phyloP scores from a whole-genome alignment of 495 filamentous ascomycete species.

The Letharia columbiana region DNA sequence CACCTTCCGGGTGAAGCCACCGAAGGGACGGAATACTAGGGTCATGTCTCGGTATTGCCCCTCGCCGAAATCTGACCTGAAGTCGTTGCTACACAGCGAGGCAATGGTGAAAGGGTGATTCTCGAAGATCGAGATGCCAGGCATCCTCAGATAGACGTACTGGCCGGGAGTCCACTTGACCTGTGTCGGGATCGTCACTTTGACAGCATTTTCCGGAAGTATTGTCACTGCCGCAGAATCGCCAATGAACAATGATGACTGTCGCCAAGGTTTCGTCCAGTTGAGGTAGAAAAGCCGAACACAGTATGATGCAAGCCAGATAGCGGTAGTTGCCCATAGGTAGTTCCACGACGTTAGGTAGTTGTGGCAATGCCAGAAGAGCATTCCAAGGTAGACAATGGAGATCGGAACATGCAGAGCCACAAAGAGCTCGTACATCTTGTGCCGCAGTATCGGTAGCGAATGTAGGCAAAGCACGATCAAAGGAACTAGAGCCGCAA shows the following conservation, averaged over 20 bases:
- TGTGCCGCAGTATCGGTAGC: conserved; percentile 54
- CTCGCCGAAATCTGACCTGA: conserved; percentile 79
- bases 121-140: conserved; percentile 77
- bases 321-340: conserved; percentile 69
- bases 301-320: conserved; percentile 62
- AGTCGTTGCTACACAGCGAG: conserved; percentile 78
- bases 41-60: conserved; percentile 72
- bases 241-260: conserved; percentile 69
- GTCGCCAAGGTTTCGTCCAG: conserved; percentile 68
- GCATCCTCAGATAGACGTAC: conserved; percentile 91
- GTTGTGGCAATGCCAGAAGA: conserved; percentile 96
- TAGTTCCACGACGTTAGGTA: conserved; percentile 89
- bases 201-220: conserved; percentile 85
- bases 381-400: conserved; percentile 68
- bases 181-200: conserved; percentile 85
- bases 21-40: conserved; percentile 82
- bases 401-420: conserved; percentile 73
- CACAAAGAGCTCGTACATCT: conserved; percentile 78
- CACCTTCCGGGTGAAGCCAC: conserved; percentile 78
- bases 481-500: conserved; percentile 77
- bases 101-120: conserved; percentile 96
- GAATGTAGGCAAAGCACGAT: conserved; percentile 76
- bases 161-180: conserved; percentile 91
- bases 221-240: conserved; percentile 81
- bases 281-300: conserved; percentile 69